Evolutionary conservation across 2,329 filamentous ascomycete species (phyloP).

Genomic region (Xylaria hypoxylon): DNA sequence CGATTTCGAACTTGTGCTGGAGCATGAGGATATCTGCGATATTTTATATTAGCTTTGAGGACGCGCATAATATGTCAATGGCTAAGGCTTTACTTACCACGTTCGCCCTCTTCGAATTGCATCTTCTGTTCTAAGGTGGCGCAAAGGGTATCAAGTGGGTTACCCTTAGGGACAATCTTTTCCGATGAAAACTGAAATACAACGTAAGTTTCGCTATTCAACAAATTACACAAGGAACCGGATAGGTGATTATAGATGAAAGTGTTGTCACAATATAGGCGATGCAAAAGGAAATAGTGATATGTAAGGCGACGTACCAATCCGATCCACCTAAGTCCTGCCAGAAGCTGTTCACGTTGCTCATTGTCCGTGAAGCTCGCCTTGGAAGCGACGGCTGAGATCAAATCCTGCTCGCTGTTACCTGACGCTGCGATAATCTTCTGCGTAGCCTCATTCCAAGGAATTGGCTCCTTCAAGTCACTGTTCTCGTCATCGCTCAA

Average conservation of each 20-base stretch:
- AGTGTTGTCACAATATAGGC: too few species aligned
- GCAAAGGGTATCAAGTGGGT: conserved; percentile 91
- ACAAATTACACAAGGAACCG: too few species aligned
- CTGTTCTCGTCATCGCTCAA: conserved; percentile 76
- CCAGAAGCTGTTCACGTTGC: conserved; percentile 76
- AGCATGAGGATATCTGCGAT: conserved; percentile 22
- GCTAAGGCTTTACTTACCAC: neutral
- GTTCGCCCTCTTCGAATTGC: conserved; percentile 84
- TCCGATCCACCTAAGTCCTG: conserved; percentile 74
- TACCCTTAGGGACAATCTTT: conserved; percentile 60
- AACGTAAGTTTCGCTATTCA: conserved; percentile 46
- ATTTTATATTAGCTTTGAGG: neutral
- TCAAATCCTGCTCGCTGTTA: conserved; percentile 74
- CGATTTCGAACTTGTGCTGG: conserved; percentile 84
- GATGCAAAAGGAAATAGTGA: neutral
- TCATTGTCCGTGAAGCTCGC: conserved; percentile 76
- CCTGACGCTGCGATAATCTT: conserved; percentile 76
- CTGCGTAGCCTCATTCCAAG: conserved; percentile 88
- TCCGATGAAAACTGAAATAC: conserved; percentile 24
- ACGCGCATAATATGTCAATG: neutral
- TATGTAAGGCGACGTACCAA: conserved; percentile 25
- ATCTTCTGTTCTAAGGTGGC: conserved; percentile 92
- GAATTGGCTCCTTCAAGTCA: conserved; percentile 72
- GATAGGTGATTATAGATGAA: neutral
- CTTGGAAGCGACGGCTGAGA: conserved; percentile 79